A percentile compares a stretch with the other conserved stretches of the same genome.
These are phyloP conservation scores for Fraxinus americana DNA, from an alignment of 257 asterid genomes.

Conservation along the genomic window DNA sequence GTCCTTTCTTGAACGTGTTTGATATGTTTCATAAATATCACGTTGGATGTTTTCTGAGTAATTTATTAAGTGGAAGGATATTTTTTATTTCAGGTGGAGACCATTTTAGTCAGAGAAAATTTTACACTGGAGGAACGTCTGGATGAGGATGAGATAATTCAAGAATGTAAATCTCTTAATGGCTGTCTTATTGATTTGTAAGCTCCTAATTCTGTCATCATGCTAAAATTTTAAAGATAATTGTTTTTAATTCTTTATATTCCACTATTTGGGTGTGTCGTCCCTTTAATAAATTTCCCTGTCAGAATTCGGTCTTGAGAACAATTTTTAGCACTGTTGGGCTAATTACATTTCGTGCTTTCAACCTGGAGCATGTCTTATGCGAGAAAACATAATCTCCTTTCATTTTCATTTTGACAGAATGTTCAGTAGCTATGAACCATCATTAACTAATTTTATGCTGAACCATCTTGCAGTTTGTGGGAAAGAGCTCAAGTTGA, in stretches of 20 bases:
- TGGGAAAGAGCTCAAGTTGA: too few relatives aligned
- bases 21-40: too few relatives aligned
- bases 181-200: constrained; percentile 90
- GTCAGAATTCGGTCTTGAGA: constrained; percentile 14
- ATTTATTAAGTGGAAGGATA: background rate
- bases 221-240: background rate
- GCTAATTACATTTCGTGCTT: background rate
- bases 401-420: too few relatives aligned
- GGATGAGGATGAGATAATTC: constrained; percentile 96
- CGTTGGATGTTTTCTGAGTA: background rate
- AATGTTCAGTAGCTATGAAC: too few relatives aligned
- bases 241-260: background rate
- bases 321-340: background rate
- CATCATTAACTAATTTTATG: too few relatives aligned
- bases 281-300: background rate
- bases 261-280: background rate
- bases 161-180: constrained; percentile 93
- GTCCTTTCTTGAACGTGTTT: too few relatives aligned
- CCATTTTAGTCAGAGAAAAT: constrained; percentile 76
- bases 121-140: constrained; percentile 77
- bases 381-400: too few relatives aligned
- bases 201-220: constrained; percentile 22
- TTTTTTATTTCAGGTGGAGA: constrained; percentile 69
- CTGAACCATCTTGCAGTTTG: too few relatives aligned
- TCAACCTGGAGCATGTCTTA: background rate